phyloP scores from a whole-genome alignment of 352 stramenopile genomes.

The Phytophthora nicotianae region DNA sequence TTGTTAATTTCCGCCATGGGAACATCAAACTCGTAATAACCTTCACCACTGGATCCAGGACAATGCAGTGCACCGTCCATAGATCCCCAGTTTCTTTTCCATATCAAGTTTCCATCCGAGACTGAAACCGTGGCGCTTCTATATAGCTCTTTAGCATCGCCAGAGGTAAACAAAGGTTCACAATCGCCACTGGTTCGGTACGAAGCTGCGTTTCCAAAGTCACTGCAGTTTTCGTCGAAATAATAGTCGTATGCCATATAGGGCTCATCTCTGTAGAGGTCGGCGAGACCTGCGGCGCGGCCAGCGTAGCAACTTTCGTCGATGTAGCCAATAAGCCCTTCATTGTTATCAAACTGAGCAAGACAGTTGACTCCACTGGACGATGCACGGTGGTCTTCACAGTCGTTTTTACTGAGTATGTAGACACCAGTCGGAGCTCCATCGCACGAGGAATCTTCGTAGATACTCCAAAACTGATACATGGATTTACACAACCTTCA shows the following conservation, averaged over 20 bases:
- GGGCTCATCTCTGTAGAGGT: constrained; percentile 3
- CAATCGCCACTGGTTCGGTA: constrained; percentile 5
- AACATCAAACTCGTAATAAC: constrained; percentile 2
- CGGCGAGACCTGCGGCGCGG: not conserved
- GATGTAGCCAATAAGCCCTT: not conserved
- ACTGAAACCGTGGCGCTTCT: constrained; percentile 10
- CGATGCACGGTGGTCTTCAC: not conserved
- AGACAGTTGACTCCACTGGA: not conserved
- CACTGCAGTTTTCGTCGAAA: not conserved
- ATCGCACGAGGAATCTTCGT: not conserved
- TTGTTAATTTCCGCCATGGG: not conserved
- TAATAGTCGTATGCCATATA: constrained; percentile 16
- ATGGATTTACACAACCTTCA: not conserved
- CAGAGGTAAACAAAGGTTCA: not conserved
- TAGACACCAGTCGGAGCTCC: constrained; percentile 7
- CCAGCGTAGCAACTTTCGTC: constrained; percentile 7
- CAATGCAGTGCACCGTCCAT: constrained; percentile 1
- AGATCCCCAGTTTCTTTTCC: constrained; percentile 6
- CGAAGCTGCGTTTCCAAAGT: constrained; percentile 6
- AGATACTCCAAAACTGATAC: constrained; percentile 12
- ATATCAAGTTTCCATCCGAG: not conserved
- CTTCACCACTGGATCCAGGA: not conserved
- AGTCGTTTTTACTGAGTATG: not conserved
- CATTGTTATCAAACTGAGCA: constrained; percentile 1
- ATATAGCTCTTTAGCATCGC: not conserved